Evolutionary conservation across 345 rosid species (phyloP), one percentile per base, ranked within the genome.

Genomic region (Rhizophora mangle): DNA sequence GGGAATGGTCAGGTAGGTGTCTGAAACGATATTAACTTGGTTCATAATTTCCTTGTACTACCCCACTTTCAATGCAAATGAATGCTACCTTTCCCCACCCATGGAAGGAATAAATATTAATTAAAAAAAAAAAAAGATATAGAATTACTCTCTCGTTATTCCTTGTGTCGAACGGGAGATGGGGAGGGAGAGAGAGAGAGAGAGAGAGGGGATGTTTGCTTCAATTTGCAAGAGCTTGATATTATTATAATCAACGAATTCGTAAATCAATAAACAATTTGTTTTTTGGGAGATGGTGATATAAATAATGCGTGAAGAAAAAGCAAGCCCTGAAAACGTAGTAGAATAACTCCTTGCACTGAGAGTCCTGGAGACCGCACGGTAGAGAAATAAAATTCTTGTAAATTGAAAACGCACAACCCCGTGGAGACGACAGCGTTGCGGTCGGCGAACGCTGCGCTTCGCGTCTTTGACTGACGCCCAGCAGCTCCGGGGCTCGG

Each of bases 371-470:
- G 16, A 3, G 4, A 43, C 24, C 0, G 3, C 49, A 13, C 18
- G 59, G 20, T 32, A 36, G 73, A 27, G 22, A 21, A 57, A 51
- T 49, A 54, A 15, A 20, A 21, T 53, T 81, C 84, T 90, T 70
- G 92, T 85, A 85, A 91, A 81, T 84, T 78, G 92, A 31, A 84
- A 84, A 83, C 60, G 88, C 86, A 77, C 71, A 78, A 78, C 79
- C 85, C 85, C 61, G 49, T 58, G 66, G 87, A 74, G 85, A 84
- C 84, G 85, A 82, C 88, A 82, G 87, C 89, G 94, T 78, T 85
- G 76, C 90, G 83, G 90, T 81, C 88, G 94, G 80, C 96, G 88
- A 82, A 83, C 88, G 86, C 67, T 69, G 80, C 95, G 93, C 88
- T 77, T 66, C 19, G 49, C 18, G 5, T 13, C 49, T 11, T 43